Conservation (phyloP, 2,329 filamentous ascomycete species). For the Cladosporium phlei region DNA sequence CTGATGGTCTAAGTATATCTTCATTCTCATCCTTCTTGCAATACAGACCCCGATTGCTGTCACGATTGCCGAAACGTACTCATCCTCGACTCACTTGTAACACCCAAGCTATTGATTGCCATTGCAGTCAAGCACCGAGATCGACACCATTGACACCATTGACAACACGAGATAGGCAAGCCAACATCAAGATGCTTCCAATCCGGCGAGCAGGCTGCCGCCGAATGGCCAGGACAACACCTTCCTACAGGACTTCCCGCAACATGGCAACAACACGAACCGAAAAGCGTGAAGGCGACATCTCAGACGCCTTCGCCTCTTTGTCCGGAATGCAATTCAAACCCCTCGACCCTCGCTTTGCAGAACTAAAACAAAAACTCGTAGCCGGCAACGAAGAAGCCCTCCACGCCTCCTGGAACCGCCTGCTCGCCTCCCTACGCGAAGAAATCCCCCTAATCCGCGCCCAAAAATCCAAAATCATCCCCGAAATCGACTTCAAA, state of each 20-base stretch:
- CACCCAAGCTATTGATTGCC: too few species aligned
- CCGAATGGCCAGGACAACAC: background rate
- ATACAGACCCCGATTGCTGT: too few species aligned
- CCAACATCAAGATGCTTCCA: background rate
- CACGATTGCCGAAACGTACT: too few species aligned
- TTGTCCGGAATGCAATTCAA: conserved; percentile 44
- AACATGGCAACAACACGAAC: conserved; percentile 21
- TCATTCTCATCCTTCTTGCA: too few species aligned
- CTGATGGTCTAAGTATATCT: too few species aligned
- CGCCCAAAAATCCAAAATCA: conserved; percentile 37
- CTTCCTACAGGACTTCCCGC: background rate
- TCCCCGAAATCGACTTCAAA: conserved; percentile 46
- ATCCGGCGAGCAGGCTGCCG: conserved; percentile 10
- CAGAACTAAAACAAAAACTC: conserved; percentile 41
- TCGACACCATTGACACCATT: too few species aligned
- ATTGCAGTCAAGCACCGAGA: too few species aligned
- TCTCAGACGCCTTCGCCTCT: conserved; percentile 48
- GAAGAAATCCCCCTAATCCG: conserved; percentile 44
- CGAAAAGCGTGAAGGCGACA: conserved; percentile 46
- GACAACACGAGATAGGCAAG: too few species aligned
- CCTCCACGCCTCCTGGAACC: conserved; percentile 43
- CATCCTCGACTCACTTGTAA: too few species aligned
- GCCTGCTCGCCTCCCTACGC: conserved; percentile 38
- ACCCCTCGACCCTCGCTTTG: conserved; percentile 43
- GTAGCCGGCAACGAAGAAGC: conserved; percentile 46